Conservation (phyloP, 768 basidiomycete genomes). For the Pulveroboletus sp. region DNA sequence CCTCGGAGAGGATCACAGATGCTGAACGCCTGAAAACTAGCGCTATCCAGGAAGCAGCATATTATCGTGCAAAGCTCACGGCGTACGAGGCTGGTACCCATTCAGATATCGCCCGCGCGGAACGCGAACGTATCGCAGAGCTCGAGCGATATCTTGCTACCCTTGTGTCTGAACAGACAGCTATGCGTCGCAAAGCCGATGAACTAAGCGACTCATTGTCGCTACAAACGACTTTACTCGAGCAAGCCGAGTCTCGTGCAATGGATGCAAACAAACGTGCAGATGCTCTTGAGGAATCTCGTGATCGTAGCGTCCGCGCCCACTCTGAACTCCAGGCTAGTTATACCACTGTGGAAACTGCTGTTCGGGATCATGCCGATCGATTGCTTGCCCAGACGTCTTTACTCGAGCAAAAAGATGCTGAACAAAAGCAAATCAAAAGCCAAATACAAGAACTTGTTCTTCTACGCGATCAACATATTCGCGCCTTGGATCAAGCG, state of each 20-base stretch:
- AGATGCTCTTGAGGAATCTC: slow-evolving; percentile 65
- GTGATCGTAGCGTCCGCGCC: slow-evolving; percentile 58
- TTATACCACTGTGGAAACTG: slow-evolving; percentile 54
- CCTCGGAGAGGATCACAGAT: slow-evolving; percentile 74
- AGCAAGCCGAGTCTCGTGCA: slow-evolving; percentile 77
- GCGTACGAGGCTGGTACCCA: slow-evolving; percentile 74
- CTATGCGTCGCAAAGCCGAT: slow-evolving; percentile 64
- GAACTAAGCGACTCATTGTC: slow-evolving; percentile 73
- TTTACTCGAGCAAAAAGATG: slow-evolving; percentile 70
- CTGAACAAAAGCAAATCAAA: slow-evolving; percentile 63
- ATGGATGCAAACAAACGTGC: slow-evolving; percentile 72
- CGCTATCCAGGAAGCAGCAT: slow-evolving; percentile 91
- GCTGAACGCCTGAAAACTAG: slow-evolving; percentile 72
- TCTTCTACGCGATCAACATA: slow-evolving; percentile 73
- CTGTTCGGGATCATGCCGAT: slow-evolving; percentile 74
- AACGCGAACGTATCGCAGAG: slow-evolving; percentile 71
- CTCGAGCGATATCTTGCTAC: slow-evolving; percentile 68
- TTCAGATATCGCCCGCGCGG: slow-evolving; percentile 62
- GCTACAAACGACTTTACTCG: slow-evolving; percentile 69
- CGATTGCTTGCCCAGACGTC: slow-evolving; percentile 71
- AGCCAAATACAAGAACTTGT: slow-evolving; percentile 69
- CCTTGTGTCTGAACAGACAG: slow-evolving; percentile 57
- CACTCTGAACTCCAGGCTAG: slow-evolving; percentile 68
- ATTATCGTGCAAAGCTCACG: slow-evolving; percentile 90
- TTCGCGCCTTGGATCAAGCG: slow-evolving; percentile 84